A percentile compares a stretch with the other conserved stretches of the same genome.
Conservation (phyloP, 306 rosid genomes). For the Citrullus amarus region DNA sequence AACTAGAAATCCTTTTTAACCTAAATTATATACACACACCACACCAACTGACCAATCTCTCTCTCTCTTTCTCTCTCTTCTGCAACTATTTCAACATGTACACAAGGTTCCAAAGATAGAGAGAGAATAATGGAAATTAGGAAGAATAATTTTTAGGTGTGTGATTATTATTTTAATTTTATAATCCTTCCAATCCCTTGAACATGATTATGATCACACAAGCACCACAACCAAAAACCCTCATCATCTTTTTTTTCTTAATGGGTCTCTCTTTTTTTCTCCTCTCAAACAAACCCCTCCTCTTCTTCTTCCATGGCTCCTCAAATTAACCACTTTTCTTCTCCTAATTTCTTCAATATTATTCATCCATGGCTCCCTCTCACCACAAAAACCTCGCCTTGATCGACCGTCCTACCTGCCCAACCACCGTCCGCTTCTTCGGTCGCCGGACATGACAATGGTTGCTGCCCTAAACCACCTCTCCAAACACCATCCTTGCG, state of each 20-base stretch:
- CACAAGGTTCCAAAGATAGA: conserved; percentile 80
- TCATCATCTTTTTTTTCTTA: conserved; percentile 8
- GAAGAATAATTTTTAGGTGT: conserved; percentile 64
- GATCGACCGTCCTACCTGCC: neutral
- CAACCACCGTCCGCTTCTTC: neutral
- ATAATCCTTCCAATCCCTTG: neutral
- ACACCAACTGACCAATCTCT: conserved; percentile 36
- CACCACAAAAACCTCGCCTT: neutral
- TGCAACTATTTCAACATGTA: conserved; percentile 35
- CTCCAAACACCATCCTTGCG: conserved; percentile 5
- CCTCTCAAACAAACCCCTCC: neutral
- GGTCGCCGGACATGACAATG: conserved; percentile 53
- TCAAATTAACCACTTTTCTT: conserved; percentile 7
- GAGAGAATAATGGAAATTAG: conserved; percentile 25
- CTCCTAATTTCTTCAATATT: conserved; percentile 4
- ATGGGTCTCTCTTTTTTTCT: conserved; percentile 39
- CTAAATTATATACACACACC: conserved; percentile 17
- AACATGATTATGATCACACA: conserved; percentile 18
- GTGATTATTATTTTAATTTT: neutral
- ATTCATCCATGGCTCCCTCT: conserved; percentile 27
- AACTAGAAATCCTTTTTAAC: neutral
- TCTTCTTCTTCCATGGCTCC: conserved; percentile 26
- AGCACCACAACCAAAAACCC: conserved; percentile 11
- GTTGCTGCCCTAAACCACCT: conserved; percentile 42
- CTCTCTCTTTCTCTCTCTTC: conserved; percentile 5